phyloP scores from a whole-genome alignment of 2,329 filamentous ascomycete genomes.

The Phaeosphaeriaceae sp. region DNA sequence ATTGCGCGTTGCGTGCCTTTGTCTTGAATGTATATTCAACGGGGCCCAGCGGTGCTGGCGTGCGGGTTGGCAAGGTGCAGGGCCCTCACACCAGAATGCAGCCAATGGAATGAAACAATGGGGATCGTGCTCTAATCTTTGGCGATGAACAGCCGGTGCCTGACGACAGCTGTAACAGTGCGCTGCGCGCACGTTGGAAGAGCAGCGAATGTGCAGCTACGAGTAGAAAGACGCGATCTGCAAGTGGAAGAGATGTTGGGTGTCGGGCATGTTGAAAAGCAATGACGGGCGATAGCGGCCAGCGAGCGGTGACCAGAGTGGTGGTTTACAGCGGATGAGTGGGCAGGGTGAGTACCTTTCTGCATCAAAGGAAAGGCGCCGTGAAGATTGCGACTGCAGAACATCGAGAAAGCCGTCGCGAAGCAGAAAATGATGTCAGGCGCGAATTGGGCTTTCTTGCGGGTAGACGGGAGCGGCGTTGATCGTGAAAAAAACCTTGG shows the following conservation, averaged over 20 bases:
- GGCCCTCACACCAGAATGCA: constrained; percentile 17
- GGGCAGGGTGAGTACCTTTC: neutral
- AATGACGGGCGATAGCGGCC: constrained; percentile 15
- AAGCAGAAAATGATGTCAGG: constrained; percentile 14
- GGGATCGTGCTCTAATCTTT: constrained; percentile 40
- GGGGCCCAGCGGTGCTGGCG: constrained; percentile 29
- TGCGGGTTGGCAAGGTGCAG: constrained; percentile 26
- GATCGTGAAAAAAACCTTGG: constrained; percentile 10
- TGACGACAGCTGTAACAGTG: constrained; percentile 32
- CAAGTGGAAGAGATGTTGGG: constrained; percentile 17
- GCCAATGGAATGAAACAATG: constrained; percentile 41
- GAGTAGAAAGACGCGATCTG: constrained; percentile 23
- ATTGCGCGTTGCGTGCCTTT: constrained; percentile 39
- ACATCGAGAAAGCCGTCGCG: constrained; percentile 1
- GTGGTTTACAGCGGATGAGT: neutral
- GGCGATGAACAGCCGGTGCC: constrained; percentile 38
- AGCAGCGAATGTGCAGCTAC: constrained; percentile 32
- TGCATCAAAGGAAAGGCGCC: neutral
- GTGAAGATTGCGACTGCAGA: neutral
- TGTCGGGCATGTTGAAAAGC: constrained; percentile 27
- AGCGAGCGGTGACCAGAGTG: constrained; percentile 9
- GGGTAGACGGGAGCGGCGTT: constrained; percentile 24
- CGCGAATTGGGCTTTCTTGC: constrained; percentile 14
- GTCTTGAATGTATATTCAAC: constrained; percentile 47
- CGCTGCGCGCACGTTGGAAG: constrained; percentile 37